A percentile compares a stretch with the other conserved stretches of the same genome.
Evolutionary conservation across 768 basidiomycete genomes (phyloP).

Genomic region (Antrodiella citrinella): DNA sequence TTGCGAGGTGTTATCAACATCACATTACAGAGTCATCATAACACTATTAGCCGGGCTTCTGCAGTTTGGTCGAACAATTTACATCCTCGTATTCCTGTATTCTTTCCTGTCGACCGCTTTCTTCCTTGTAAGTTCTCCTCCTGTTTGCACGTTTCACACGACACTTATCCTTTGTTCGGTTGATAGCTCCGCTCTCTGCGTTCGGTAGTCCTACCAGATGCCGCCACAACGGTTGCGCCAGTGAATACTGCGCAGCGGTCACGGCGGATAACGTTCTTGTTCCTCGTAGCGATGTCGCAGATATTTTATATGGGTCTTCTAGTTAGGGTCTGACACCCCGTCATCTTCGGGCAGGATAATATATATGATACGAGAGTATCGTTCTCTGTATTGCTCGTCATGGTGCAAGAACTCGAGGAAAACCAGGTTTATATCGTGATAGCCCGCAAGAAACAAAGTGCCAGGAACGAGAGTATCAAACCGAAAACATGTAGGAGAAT

Average conservation of each 20-base stretch:
- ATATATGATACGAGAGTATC: too few relatives aligned
- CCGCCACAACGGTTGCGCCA: constrained; percentile 46
- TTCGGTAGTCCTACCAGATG: constrained; percentile 84
- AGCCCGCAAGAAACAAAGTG: too few relatives aligned
- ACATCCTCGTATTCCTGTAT: constrained; percentile 72
- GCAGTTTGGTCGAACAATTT: constrained; percentile 51
- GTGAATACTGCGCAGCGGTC: constrained; percentile 71
- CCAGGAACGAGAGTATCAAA: too few relatives aligned
- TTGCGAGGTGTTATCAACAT: not conserved
- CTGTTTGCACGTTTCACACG: not conserved
- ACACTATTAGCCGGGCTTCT: constrained; percentile 70
- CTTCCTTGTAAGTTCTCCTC: constrained; percentile 56
- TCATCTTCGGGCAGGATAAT: too few relatives aligned
- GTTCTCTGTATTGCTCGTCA: too few relatives aligned
- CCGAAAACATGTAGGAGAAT: too few relatives aligned
- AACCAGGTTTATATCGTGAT: too few relatives aligned
- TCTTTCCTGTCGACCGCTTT: constrained; percentile 85
- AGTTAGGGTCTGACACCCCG: constrained; percentile 42
- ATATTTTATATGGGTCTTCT: constrained; percentile 81
- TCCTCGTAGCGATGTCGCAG: constrained; percentile 78
- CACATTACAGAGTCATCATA: constrained; percentile 63
- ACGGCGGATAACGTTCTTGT: constrained; percentile 83
- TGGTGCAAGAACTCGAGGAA: too few relatives aligned
- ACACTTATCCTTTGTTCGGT: too few relatives aligned
- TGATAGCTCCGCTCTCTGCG: constrained; percentile 86